phyloP scores from a whole-genome alignment of 306 rosid species.

The Vigna nakashimae region DNA sequence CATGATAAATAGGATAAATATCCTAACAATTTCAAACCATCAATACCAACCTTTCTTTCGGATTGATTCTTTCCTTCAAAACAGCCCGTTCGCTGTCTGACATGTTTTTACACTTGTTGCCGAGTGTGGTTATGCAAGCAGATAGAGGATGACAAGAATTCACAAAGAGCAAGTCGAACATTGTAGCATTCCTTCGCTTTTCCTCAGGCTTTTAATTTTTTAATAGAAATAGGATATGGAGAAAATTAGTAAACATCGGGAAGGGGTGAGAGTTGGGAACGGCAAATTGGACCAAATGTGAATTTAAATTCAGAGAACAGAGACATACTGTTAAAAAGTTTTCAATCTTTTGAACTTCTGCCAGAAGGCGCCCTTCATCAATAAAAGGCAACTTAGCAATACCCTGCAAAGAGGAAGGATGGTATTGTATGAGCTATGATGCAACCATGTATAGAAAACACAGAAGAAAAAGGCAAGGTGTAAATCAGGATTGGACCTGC shows the following conservation, averaged over 20 bases:
- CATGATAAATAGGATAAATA: too few relatives aligned
- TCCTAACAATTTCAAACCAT: not conserved
- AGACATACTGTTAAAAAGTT: slow-evolving; percentile 72
- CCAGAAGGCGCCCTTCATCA: slow-evolving; percentile 90
- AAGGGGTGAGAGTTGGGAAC: not conserved
- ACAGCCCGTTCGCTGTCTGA: slow-evolving; percentile 23
- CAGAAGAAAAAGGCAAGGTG: not conserved
- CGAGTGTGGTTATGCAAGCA: slow-evolving; percentile 91
- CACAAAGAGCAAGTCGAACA: slow-evolving; percentile 92
- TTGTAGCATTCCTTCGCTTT: slow-evolving; percentile 69
- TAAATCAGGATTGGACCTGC: not conserved
- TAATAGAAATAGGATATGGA: slow-evolving; percentile 8
- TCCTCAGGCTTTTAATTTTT: slow-evolving; percentile 71
- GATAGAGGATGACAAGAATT: slow-evolving; percentile 93
- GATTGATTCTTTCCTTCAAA: not conserved
- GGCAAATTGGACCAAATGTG: slow-evolving; percentile 10
- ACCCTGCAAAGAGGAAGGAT: slow-evolving; percentile 64
- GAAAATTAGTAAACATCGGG: slow-evolving; percentile 21
- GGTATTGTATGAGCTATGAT: slow-evolving; percentile 8
- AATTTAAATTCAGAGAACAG: slow-evolving; percentile 17
- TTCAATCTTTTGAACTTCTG: slow-evolving; percentile 78
- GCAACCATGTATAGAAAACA: not conserved
- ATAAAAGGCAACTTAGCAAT: slow-evolving; percentile 97
- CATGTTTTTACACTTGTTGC: slow-evolving; percentile 76
- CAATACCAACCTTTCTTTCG: slow-evolving; percentile 29